phyloP scores from a whole-genome alignment of 2,329 filamentous ascomycete genomes.

The Xylaria sp. region DNA sequence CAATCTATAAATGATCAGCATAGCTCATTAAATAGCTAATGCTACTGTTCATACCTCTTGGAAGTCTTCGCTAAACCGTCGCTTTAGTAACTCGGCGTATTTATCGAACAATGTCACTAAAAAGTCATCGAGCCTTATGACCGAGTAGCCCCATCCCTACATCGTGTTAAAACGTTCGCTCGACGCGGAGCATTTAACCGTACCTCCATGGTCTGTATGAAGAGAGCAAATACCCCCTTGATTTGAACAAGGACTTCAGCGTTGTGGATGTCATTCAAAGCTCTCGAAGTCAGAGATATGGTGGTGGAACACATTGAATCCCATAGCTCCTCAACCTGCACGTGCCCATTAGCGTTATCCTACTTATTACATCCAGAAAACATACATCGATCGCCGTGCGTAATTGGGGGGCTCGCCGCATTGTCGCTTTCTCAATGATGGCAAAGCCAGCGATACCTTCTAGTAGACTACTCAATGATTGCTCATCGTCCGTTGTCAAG shows the following conservation, averaged over 20 bases:
- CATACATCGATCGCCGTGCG: slow-evolving; percentile 83
- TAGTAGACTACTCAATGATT: slow-evolving; percentile 86
- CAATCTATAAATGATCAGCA: slow-evolving; percentile 60
- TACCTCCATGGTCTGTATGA: slow-evolving; percentile 98
- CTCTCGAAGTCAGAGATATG: slow-evolving; percentile 82
- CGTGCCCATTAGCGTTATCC: slow-evolving; percentile 5
- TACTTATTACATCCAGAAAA: slow-evolving; percentile 12
- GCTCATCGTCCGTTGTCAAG: slow-evolving; percentile 83
- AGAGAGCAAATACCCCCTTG: slow-evolving; percentile 90
- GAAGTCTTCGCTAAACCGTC: slow-evolving; percentile 93
- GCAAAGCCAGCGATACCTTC: slow-evolving; percentile 97
- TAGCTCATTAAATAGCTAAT: neutral
- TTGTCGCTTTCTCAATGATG: slow-evolving; percentile 94
- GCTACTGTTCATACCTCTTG: slow-evolving; percentile 72
- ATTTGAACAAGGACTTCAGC: slow-evolving; percentile 93
- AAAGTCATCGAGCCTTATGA: slow-evolving; percentile 82
- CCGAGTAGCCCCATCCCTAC: slow-evolving; percentile 89
- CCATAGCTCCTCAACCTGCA: slow-evolving; percentile 94
- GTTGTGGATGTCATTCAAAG: slow-evolving; percentile 82
- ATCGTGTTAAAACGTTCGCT: slow-evolving; percentile 3
- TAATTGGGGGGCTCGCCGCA: slow-evolving; percentile 85
- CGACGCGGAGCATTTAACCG: slow-evolving; percentile 42
- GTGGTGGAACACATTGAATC: slow-evolving; percentile 95
- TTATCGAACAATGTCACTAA: slow-evolving; percentile 91
- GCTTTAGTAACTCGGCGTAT: slow-evolving; percentile 91